These are phyloP conservation scores for Citrullus colocynthis DNA, from an alignment of 306 rosid species.

Conservation along the genomic window DNA sequence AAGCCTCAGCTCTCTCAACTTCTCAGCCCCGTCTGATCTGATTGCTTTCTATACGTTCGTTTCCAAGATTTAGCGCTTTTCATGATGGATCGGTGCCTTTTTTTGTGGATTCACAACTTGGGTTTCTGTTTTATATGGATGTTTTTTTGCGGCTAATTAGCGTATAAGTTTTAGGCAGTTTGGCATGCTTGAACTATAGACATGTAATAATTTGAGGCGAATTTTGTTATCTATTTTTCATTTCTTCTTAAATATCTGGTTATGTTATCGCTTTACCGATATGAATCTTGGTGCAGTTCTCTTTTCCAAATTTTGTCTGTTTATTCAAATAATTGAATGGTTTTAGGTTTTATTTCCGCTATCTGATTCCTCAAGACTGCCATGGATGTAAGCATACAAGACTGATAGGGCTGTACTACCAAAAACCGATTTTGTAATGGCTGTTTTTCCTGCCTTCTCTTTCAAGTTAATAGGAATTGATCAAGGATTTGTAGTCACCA, in stretches of 20 bases:
- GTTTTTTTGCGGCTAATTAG: not conserved
- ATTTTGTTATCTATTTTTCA: not conserved
- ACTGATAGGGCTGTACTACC: not conserved
- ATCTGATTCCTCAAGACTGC: not conserved
- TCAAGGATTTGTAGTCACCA: not conserved
- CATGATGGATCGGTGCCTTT: not conserved
- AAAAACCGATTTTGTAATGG: not conserved
- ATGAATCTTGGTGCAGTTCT: not conserved
- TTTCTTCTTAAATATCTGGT: not conserved
- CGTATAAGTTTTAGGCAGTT: not conserved
- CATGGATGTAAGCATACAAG: not conserved
- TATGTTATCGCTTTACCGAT: not conserved
- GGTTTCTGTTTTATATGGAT: not conserved
- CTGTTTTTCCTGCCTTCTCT: not conserved
- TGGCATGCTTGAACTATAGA: not conserved
- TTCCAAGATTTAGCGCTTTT: not conserved
- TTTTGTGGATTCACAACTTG: not conserved
- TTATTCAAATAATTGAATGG: not conserved
- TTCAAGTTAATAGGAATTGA: not conserved
- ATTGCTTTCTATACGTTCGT: not conserved
- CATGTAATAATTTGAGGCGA: not conserved
- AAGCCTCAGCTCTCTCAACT: constrained; percentile 85
- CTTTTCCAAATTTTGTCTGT: not conserved
- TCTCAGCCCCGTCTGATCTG: constrained; percentile 77
- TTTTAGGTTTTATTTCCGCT: not conserved